Evolutionary conservation across 768 basidiomycete species (phyloP), one percentile per base, ranked within the genome.

Genomic region (Termitomyces eurrhizus): DNA sequence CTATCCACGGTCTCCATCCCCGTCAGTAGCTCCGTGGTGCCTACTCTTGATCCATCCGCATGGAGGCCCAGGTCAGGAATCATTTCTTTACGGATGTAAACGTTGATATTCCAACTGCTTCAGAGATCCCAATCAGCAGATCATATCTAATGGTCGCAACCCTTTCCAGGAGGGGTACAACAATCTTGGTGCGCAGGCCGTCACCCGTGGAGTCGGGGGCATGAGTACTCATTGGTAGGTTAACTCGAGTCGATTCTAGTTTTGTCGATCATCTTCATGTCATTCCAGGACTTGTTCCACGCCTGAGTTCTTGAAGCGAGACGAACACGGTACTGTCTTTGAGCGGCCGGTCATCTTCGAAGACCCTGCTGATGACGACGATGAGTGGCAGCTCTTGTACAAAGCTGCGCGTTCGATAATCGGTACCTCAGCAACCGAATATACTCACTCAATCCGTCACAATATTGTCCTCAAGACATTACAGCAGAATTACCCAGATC

Each of bases 151-250:
- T 41, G 59, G 59, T n/a, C 59, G 59, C 5, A 60, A 60, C 41
- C 26, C 52, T 12, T 39, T 18, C 18, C 59, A 60, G 39, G 13
- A 49, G 45, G n/a, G 33, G 18, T 24, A 60, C 35, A 60, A 60
- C 32, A 62, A 62, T 46, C 61, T 62, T 13, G 57, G 35, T n/a
- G 57, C 57, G 3, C 44, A 58, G 6, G 57, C 61, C 16, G 57
- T 62, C 29, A 58, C 61, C 3, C 57, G 57, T n/a, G 51, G 57
- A 26, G 61, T 62, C 7, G 61, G 61, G 16, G 61, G 61, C 11
- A 62, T 62, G 61, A 48, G 21, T 46, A 62, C 61, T n/a, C 61
- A 62, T 36, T 62, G 61, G 61, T 58, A 39, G 11, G 54, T 26
- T n/a, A 4, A 8, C 14, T 36, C 49, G 41, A 62, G 26, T 29